Conservation (phyloP, 2,329 filamentous ascomycete genomes). For the Exophiala lecanii-corni region DNA sequence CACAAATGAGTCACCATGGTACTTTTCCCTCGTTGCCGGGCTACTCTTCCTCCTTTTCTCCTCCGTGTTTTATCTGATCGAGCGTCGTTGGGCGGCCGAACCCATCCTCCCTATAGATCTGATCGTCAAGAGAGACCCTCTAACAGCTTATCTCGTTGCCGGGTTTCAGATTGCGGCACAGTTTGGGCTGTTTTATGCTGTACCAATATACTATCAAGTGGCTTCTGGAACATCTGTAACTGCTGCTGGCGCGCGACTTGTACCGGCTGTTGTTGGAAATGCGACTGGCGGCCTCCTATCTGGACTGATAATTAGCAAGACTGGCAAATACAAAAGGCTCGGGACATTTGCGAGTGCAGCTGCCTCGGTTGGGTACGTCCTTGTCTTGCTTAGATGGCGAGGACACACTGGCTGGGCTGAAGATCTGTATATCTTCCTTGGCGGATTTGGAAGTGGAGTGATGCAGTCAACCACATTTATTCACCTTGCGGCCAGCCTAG, state of each 20-base stretch:
- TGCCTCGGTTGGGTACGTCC: constrained; percentile 48
- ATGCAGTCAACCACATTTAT: constrained; percentile 46
- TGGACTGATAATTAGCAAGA: constrained; percentile 40
- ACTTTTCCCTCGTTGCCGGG: too few species aligned
- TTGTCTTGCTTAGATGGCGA: constrained; percentile 56
- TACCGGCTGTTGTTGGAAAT: constrained; percentile 65
- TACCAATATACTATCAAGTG: constrained; percentile 66
- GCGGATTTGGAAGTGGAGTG: constrained; percentile 50
- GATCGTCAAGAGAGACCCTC: constrained; percentile 46
- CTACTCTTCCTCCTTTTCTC: too few species aligned
- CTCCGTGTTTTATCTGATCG: too few species aligned
- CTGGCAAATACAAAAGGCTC: constrained; percentile 54
- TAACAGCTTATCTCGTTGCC: constrained; percentile 51
- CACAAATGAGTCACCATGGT: neutral
- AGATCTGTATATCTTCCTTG: constrained; percentile 56
- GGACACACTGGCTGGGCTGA: constrained; percentile 54
- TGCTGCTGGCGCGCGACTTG: constrained; percentile 55
- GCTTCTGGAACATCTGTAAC: constrained; percentile 56
- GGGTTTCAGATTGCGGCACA: constrained; percentile 55
- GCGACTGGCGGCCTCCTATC: constrained; percentile 57
- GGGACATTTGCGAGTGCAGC: constrained; percentile 49
- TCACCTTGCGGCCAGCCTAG: constrained; percentile 44
- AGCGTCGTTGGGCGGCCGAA: constrained; percentile 32
- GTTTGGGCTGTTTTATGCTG: constrained; percentile 39
- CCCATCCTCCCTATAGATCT: constrained; percentile 36